phyloP scores from a whole-genome alignment of 495 filamentous ascomycete genomes.

The Melanomma pulvis-pyrius region DNA sequence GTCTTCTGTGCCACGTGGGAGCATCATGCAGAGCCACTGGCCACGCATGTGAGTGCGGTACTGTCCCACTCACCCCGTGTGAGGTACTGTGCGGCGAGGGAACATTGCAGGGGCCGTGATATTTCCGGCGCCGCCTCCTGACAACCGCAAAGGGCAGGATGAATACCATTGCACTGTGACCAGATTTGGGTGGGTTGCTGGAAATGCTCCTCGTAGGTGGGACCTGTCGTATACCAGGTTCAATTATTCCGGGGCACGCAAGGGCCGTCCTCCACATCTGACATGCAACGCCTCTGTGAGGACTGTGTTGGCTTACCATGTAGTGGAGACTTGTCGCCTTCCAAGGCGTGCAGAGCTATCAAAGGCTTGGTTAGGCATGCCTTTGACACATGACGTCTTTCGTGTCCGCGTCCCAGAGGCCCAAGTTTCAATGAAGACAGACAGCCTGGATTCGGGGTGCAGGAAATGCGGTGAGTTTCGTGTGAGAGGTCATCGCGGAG shows the following conservation, averaged over 20 bases:
- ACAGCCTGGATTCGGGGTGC: constrained; percentile 12
- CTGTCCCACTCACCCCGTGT: background rate
- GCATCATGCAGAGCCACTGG: background rate
- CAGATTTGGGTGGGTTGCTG: too few relatives aligned
- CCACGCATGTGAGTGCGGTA: background rate
- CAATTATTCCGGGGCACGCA: too few relatives aligned
- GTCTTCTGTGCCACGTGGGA: constrained; percentile 18
- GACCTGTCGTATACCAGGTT: too few relatives aligned
- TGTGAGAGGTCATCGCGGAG: background rate
- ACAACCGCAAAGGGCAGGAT: too few relatives aligned
- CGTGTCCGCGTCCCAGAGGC: background rate
- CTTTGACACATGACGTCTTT: background rate
- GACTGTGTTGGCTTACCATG: background rate
- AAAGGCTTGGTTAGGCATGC: background rate
- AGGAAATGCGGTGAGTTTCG: constrained; percentile 29
- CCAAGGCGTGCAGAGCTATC: background rate
- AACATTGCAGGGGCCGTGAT: too few relatives aligned
- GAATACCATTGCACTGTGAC: too few relatives aligned
- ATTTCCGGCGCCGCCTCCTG: too few relatives aligned
- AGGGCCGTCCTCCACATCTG: background rate
- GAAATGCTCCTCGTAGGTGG: too few relatives aligned
- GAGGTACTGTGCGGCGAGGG: too few relatives aligned
- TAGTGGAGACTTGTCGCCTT: background rate
- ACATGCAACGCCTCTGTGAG: background rate
- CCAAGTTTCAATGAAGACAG: background rate